Evolutionary conservation across 2,329 filamentous ascomycete species (phyloP), one percentile per base, ranked within the genome.

Genomic region (Ophiostoma ips): DNA sequence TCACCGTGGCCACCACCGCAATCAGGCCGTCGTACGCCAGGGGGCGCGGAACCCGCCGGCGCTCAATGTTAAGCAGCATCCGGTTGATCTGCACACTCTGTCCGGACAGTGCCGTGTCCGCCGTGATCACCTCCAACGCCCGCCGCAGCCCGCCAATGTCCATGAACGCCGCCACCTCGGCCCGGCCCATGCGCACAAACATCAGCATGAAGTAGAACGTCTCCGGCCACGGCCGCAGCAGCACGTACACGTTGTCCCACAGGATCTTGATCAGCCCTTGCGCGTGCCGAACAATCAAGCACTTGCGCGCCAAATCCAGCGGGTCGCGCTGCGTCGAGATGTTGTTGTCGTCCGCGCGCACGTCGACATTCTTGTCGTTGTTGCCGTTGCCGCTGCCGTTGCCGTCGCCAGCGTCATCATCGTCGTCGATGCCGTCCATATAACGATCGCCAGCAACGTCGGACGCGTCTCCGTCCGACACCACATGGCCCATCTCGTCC

Each of bases 161-260:
- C 21, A 89, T 68, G 21, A 88, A 68, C 6, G 73, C 60, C 2
- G 69, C 67, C 18, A 75, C 69, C 61, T 87, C 81, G 5, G 70
- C 62, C 3, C 68, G 64, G 1, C 83, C 83, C 50, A 86, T 64
- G 43, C 68, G 70, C 13, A 79, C 77, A 59, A 89, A 82, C n/a
- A 68, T 68, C n/a, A 75, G 60, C 54, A 89, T 69, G n/a, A 84
- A 72, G 12, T 75, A 74, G 60, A 90, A 90, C 52, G 83, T 82
- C 58, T 90, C 84, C 38, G 81, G 76, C 86, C 86, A 92, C 3
- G 83, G 75, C 51, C 80, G 76, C 28, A 78, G 67, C 43, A 73
- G 69, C 3, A 68, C 63, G 53, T 85, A 78, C 51, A 87, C 78
- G n/a, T 65, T 68, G 3, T 72, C 66, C 76, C 79, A 87, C 3